Evolutionary conservation across 1,284 basidiomycete species (phyloP), one percentile per base, ranked within the genome.

Genomic region (Omphalotus olearius): DNA sequence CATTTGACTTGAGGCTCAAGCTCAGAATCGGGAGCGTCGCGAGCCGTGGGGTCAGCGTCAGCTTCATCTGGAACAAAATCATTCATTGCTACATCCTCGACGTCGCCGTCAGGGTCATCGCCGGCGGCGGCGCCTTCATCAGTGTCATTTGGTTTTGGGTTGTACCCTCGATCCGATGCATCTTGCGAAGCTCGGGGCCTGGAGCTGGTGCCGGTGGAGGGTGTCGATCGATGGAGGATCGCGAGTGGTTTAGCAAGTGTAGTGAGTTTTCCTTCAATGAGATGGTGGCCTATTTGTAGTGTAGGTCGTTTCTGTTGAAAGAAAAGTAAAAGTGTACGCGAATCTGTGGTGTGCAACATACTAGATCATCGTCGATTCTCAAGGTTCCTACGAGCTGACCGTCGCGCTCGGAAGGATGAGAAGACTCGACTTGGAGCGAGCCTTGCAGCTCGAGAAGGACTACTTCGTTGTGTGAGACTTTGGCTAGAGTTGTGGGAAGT

Each of bases 181-280:
- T 23, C 5, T 23, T 23, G 23, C 3, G 23, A 23, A 23, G 23
- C 7, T 9, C 30, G 30, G 30, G 6, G 1, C 9, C 11, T 10
- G 10, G 23, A 20, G 39, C 7, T 33, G 20, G 13, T 43, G 18
- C 17, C 26, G 11, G 40, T 20, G 25, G n/a, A 37, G 18, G 33
- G 30, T 7, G 13, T 13, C 17, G 50, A 33, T 33, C 56, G 56
- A 39, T 53, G 51, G 20, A 58, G 48, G 4, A 56, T 48, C 23
- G 57, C 92, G 41, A 91, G 76, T 0, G 91, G 91, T 62, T 89
- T 92, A 0, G 84, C 67, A 9, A 97, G 75, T 39, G 73, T 78
- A 35, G 83, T 78, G 51, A 96, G 75, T 63, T 90, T 92, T 44
- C 93, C 93, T 64, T 97, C 93, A 1, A 97, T 80, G 14, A 93